These are phyloP conservation scores for Helichrysum umbraculigerum DNA, from an alignment of 129 eudicot genomes.

Conservation along the genomic window DNA sequence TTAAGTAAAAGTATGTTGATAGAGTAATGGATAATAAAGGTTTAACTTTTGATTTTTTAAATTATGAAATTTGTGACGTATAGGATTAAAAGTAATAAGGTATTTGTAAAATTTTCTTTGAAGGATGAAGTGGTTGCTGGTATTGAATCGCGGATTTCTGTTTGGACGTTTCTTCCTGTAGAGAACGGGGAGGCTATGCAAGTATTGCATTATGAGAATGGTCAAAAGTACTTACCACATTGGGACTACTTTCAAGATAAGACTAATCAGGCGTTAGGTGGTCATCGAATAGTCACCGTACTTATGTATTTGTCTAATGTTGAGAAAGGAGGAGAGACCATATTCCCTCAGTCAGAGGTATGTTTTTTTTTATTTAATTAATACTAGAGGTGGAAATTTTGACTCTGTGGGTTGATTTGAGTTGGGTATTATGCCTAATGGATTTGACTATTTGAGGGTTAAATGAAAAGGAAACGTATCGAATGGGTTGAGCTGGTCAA, in stretches of 20 bases:
- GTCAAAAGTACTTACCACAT: slow-evolving; percentile 89
- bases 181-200: slow-evolving; percentile 79
- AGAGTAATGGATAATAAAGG: not conserved
- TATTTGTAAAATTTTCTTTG: not conserved
- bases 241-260: slow-evolving; percentile 74
- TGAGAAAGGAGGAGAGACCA: slow-evolving; percentile 73
- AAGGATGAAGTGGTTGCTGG: slow-evolving; percentile 65
- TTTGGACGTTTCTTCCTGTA: slow-evolving; percentile 78
- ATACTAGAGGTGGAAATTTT: not conserved
- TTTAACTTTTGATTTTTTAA: not conserved
- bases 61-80: not conserved
- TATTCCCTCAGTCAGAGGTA: slow-evolving; percentile 73
- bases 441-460: not conserved
- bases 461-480: not conserved
- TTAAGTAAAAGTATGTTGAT: not conserved
- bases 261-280: slow-evolving; percentile 64
- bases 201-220: slow-evolving; percentile 66
- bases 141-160: slow-evolving; percentile 68
- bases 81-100: not conserved
- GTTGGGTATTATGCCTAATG: not conserved
- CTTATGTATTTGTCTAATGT: slow-evolving; percentile 89
- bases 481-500: not conserved
- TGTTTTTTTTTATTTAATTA: not conserved
- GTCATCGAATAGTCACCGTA: slow-evolving; percentile 81
- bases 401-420: not conserved